Evolutionary conservation across 768 basidiomycete species (phyloP), one percentile per base, ranked within the genome.

Genomic region (Hericium coralloides): DNA sequence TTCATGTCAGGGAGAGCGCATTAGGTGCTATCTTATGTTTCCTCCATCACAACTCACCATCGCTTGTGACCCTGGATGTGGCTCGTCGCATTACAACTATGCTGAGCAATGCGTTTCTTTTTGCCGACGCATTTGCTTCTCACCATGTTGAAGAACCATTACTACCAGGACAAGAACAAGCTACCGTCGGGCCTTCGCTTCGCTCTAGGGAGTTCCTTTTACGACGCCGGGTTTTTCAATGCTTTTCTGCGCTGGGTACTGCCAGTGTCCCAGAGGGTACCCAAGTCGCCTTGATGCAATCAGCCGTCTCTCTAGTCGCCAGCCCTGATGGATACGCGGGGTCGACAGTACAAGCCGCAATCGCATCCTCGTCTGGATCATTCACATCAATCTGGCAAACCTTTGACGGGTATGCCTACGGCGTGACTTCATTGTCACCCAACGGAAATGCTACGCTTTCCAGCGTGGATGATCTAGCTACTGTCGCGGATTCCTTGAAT

Each of bases 361-460:
- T 98, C 60, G 88, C 89, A 0, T 85, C 90, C 0, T 90, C 85
- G 6, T 79, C 89, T 0, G 95, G 94, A 1, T 75, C 81, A 0
- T 95, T 97, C 69, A 84, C 83, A 2, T 82, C 80, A 14, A 78
- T 99, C 12, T 98, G 95, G 95, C 82, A 87, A 56, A 80, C 82
- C 55, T 76, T 79, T 2, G 95, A 98, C 68, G 91, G 92, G 5
- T 95, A 93, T 70, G 95, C 85, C 0, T 94, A 92, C 70, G 95
- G 95, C 0, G 84, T 97, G 2, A 91, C 92, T 3, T 87, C 79
- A 45, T 72, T 85, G 20, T 80, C 84, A 49, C 69, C 83, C 12
- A 77, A 82, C 50, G 75, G 80, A 53, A 71, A 75, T 36, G 69
- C 70, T 37, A 63, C 68, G 25, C 65, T 65, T 41, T 64, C 66